These are phyloP conservation scores for Metarhizium rileyi DNA, from an alignment of 2,329 filamentous ascomycete species.

Conservation along the genomic window DNA sequence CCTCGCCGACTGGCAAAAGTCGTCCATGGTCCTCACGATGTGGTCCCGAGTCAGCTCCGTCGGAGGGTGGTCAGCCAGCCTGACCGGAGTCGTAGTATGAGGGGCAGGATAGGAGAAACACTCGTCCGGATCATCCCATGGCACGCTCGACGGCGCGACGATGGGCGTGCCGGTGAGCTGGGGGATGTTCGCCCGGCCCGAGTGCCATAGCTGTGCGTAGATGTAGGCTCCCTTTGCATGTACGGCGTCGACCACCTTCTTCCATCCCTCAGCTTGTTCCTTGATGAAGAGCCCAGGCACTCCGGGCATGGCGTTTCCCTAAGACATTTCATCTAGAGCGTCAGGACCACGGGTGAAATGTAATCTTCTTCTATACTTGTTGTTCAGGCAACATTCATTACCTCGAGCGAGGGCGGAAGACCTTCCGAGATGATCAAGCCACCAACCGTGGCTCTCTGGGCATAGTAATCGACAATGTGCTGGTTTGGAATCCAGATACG, in stretches of 20 bases:
- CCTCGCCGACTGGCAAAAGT: constrained; percentile 22
- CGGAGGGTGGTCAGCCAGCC: constrained; percentile 21
- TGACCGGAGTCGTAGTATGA: constrained; percentile 27
- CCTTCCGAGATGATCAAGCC: constrained; percentile 35
- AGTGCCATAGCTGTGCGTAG: constrained; percentile 49
- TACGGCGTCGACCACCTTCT: constrained; percentile 47
- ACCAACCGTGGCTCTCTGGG: constrained; percentile 29
- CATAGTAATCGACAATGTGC: constrained; percentile 32
- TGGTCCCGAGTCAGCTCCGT: constrained; percentile 30
- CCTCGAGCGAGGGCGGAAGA: constrained; percentile 36
- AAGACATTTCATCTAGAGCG: not conserved
- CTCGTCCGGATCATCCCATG: constrained; percentile 34
- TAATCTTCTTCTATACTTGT: too few species aligned
- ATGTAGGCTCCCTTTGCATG: constrained; percentile 51
- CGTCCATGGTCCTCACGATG: constrained; percentile 22
- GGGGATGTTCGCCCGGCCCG: constrained; percentile 28
- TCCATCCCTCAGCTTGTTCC: constrained; percentile 48
- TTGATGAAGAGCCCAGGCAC: constrained; percentile 48
- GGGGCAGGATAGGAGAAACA: constrained; percentile 26
- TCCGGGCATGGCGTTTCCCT: constrained; percentile 28
- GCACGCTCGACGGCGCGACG: constrained; percentile 29
- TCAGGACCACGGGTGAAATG: too few species aligned
- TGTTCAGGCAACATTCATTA: constrained; percentile 4
- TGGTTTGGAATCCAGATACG: constrained; percentile 38
- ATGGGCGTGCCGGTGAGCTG: constrained; percentile 26